phyloP scores from a whole-genome alignment of 2,329 filamentous ascomycete genomes.

The Colletotrichum higginsianum region DNA sequence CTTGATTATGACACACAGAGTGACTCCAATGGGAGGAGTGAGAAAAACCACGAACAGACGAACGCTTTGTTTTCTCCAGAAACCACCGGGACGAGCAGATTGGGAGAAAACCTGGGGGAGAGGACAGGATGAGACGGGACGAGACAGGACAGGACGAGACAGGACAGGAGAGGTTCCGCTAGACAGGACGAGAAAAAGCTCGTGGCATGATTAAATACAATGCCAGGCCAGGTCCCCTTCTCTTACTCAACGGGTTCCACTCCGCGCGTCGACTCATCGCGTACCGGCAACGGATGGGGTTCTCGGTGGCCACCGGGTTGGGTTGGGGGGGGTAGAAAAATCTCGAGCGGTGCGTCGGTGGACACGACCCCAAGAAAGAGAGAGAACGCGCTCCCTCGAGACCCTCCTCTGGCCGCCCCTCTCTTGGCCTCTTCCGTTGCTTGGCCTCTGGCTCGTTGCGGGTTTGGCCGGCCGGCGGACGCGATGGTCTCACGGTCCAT shows the following conservation, averaged over 20 bases:
- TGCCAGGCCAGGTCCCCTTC: background rate
- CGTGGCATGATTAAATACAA: slow-evolving; percentile 40
- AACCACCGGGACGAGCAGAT: slow-evolving; percentile 33
- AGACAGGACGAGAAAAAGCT: background rate
- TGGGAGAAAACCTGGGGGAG: slow-evolving; percentile 23
- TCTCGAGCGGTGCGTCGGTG: slow-evolving; percentile 24
- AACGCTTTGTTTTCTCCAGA: slow-evolving; percentile 9
- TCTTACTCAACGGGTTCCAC: slow-evolving; percentile 35
- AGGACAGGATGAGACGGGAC: slow-evolving; percentile 19
- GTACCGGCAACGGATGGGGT: slow-evolving; percentile 18
- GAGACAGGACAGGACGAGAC: no score
- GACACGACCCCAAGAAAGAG: background rate
- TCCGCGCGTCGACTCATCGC: slow-evolving; percentile 39
- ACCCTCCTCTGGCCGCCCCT: no score
- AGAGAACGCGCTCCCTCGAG: no score
- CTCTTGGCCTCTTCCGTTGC: background rate
- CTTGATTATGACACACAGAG: no score
- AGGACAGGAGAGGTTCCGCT: slow-evolving; percentile 25
- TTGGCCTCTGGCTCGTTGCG: background rate
- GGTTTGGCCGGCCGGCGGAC: background rate
- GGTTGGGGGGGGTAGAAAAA: slow-evolving; percentile 12
- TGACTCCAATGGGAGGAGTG: no score
- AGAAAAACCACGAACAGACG: no score
- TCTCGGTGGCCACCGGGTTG: slow-evolving; percentile 17
- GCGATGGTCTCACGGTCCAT: background rate